Evolutionary conservation across 2,329 filamentous ascomycete genomes (phyloP), one percentile per base, ranked within the genome.

Genomic region (Fusarium liriodendri): DNA sequence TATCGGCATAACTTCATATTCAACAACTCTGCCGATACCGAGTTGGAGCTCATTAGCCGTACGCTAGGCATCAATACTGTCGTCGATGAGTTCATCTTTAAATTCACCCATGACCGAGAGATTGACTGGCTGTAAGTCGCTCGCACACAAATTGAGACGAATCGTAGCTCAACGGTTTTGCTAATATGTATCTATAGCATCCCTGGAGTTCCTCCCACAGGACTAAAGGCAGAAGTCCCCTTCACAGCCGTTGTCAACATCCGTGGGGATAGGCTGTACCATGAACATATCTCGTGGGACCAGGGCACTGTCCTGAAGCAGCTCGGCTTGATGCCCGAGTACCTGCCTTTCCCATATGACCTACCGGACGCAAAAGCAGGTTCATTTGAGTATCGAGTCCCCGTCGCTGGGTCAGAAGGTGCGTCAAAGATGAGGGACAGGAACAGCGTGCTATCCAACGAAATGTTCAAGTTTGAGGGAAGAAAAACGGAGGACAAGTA

Each of bases 1-100:
- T 95, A 95, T 81, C 86, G 87, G 0, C 79, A 94, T 70, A 89
- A 95, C 77, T 95, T 96, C 83, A 91, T 96, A 75, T 93, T 92
- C 79, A 90, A 86, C 66, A 96, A 95, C 71, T 89, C 93, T 0
- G 85, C 85, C 0, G 93, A 95, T 72, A 91, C 91, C 0, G 84
- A 85, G 6, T 84, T 95, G 4, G 90, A 94, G 76, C 87, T 95
- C 1, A 86, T 95, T 33, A 93, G 91, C 69, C 88, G 93, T 0
- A 95, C 92, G 0, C 84, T 95, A 0, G 93, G 93, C 0, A 87
- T 92, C 1, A 93, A 95, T 76, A 87, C 93, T 0, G 87, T 95
- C 0, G 87, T 94, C 2, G 92, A 94, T 72, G 92, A 94, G 77
- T 94, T 94, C 71, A 85, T 93, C 20, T 90, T 89, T 78, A 87